Base-by-base conservation (phyloP, 2,329 filamentous ascomycete genomes). In the Byssochlamys sp. region DNA sequence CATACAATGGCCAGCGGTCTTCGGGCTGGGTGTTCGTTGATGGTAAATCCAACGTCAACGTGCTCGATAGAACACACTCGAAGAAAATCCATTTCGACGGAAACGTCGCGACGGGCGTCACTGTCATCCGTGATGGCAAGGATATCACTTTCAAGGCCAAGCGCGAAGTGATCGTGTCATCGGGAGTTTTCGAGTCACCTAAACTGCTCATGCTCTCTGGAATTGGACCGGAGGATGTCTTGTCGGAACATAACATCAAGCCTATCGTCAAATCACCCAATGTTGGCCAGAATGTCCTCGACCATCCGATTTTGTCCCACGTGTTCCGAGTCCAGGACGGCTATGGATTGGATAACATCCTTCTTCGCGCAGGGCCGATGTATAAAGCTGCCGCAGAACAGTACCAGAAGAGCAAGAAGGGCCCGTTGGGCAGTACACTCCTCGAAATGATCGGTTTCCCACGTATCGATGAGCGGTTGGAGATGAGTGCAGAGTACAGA, bases 381-480 rank as follows among this genome's bases (percentile, higher is more conserved):
- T 65, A 72, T 26, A 65, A 70, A 54, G 66, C 66, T 2, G 71
- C 69, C 1, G 61, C 76, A 3, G 54, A 67, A 12, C 58, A 64
- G 62, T 78, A 71, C 63, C 59, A 71, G 69, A 66, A 73, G 67
- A 61, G 72, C 67, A 71, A 61, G 72, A 72, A 31, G 68, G 80
- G 63, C 59, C 74, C 75, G 2, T 55, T 69, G 6, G 63, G 69
- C 35, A 71, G 67, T 28, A 71, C 69, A 24, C 65, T 77, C 6
- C 69, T 78, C 4, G 75, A 78, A 56, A 54, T 85, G 10, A 77
- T 83, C 4, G 82, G 78, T 0, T 79, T 85, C 58, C 81, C 82
- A 2, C 78, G 81, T 31, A 81, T 83, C 56, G 82, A 84, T 63
- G 66, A 77, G 14, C 59, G 33, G 10, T 72, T 85, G 0, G 73